Base-by-base conservation (phyloP, 2,329 filamentous ascomycete species). In the Penicillium sp. region DNA sequence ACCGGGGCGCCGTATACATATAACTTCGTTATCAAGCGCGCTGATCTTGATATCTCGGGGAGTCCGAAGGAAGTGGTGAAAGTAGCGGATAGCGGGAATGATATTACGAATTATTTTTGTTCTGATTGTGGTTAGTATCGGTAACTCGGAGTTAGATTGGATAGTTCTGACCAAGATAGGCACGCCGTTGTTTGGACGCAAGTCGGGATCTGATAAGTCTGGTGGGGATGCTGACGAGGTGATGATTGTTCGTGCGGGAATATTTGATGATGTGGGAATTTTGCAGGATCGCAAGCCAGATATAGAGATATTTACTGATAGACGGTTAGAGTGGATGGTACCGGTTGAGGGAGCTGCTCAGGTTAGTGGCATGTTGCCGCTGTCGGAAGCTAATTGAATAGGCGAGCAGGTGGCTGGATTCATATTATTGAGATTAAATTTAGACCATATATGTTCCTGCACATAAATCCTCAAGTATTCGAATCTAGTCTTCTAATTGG, bases 21-120 rank as follows among this genome's bases (percentile, higher is more conserved):
- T 33, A 62, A 42, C 37, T 51, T 59, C n/a, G 36, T 64, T 14
- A 41, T 64, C 40, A 55, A 60, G 16, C 45, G 11, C 4, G 29
- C 44, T 0, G 51, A 62, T 4, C 38, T 66, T 18, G 49, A 53
- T 1, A 30, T 65, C 41, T 35, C 51, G 1, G 63, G 63, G 7
- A 62, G 7, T 6, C 57, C 61, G 0, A 65, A 64, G 39, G 60
- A 51, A 47, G 48, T 65, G 13, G 35, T 50, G 11, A 66, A 65
- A 34, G 59, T 44, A 5, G 39, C 62, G 1, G 63, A 65, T 30
- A 62, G 57, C 32, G 63, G 62, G 29, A 64, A 61, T 26, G 3
- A 41, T n/a, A 56, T 66, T 10, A 56, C 41, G 39, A 65, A 58
- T 23, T 59, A 55, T 39, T 65, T 65, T 45, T 65, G 62, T 45